Conservation (phyloP, 2,329 filamentous ascomycete species). For the Alternaria angustiovoidea region DNA sequence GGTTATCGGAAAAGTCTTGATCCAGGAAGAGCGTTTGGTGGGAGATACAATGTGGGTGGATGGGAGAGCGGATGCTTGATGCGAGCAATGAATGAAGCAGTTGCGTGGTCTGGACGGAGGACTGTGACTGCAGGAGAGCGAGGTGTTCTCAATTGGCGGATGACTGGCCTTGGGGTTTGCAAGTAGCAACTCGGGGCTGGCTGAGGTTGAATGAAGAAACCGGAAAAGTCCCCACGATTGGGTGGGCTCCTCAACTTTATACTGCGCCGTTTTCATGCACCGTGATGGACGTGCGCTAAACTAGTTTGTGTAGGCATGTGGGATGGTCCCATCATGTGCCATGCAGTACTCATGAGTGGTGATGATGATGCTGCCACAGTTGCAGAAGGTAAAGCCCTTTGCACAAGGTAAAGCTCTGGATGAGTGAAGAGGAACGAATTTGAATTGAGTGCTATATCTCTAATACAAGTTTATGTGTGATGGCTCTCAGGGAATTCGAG, state of each 20-base stretch:
- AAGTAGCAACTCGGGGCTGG: slow-evolving; percentile 13
- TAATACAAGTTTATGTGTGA: neutral
- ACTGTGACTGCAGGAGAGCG: slow-evolving; percentile 34
- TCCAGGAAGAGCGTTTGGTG: slow-evolving; percentile 46
- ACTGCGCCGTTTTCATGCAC: slow-evolving; percentile 20
- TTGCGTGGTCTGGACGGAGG: slow-evolving; percentile 38
- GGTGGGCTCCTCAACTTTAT: slow-evolving; percentile 33
- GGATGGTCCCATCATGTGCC: slow-evolving; percentile 5
- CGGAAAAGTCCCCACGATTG: slow-evolving; percentile 31
- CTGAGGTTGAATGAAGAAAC: slow-evolving; percentile 28
- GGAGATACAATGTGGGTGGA: slow-evolving; percentile 43
- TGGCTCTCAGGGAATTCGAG: neutral
- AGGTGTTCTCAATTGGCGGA: slow-evolving; percentile 28
- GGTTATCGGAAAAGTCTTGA: slow-evolving; percentile 47
- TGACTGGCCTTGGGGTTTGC: slow-evolving; percentile 16
- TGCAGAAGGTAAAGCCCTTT: too few species aligned
- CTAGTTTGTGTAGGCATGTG: slow-evolving; percentile 5
- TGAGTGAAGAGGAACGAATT: neutral
- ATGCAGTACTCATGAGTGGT: slow-evolving; percentile 17
- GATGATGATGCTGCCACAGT: neutral
- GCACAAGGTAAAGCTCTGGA: neutral
- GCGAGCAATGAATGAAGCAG: slow-evolving; percentile 46
- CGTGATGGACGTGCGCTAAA: slow-evolving; percentile 26
- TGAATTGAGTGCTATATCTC: rapidly evolving
- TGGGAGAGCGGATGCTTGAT: slow-evolving; percentile 43